These are phyloP conservation scores for Solanum raphanifolium DNA, from an alignment of 257 asterid genomes.

Conservation along the genomic window DNA sequence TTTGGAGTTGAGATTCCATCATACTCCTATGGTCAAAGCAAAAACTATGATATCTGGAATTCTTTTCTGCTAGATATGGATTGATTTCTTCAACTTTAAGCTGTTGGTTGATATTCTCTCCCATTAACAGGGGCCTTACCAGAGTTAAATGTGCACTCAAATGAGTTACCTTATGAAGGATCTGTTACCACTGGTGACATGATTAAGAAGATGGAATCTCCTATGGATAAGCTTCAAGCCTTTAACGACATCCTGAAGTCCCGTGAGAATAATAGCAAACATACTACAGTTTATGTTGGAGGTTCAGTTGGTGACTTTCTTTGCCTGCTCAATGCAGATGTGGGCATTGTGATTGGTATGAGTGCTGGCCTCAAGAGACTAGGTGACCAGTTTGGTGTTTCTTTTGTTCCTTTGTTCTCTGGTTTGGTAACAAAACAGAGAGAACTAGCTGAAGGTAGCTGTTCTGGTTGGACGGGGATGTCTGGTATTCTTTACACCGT, in stretches of 20 bases:
- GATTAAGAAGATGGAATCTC: constrained; percentile 41
- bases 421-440: constrained; percentile 40
- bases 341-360: constrained; percentile 51
- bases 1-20: neutral
- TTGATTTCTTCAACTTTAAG: neutral
- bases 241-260: constrained; percentile 24
- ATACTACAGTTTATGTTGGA: constrained; percentile 42
- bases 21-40: neutral
- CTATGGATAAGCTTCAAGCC: constrained; percentile 51
- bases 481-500: constrained; percentile 43
- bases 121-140: constrained; percentile 21
- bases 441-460: constrained; percentile 23
- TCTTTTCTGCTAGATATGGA: neutral
- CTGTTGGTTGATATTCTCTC: neutral
- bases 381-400: constrained; percentile 36
- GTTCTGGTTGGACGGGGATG: constrained; percentile 10
- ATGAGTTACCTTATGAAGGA: constrained; percentile 43
- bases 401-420: constrained; percentile 42
- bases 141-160: constrained; percentile 32
- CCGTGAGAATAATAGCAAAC: constrained; percentile 7
- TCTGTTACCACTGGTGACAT: constrained; percentile 43
- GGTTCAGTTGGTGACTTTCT: constrained; percentile 62
- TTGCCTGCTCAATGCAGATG: constrained; percentile 49
- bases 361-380: constrained; percentile 30
- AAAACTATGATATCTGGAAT: neutral